phyloP scores from a whole-genome alignment of 345 rosid species.

The Ceriops zippeliana region DNA sequence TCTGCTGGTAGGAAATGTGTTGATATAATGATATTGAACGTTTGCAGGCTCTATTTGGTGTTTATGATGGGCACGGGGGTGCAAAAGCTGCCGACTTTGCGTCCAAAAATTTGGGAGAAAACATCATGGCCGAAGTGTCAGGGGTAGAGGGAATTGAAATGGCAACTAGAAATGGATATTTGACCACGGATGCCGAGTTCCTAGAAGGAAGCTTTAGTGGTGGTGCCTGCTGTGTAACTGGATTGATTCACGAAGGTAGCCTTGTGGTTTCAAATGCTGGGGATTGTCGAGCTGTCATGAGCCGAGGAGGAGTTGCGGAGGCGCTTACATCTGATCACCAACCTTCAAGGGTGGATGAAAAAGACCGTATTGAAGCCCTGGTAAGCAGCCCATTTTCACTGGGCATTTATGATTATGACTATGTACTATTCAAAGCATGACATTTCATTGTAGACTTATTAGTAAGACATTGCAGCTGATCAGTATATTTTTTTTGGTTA shows the following conservation, averaged over 20 bases:
- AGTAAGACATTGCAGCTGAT: slow-evolving; percentile 4
- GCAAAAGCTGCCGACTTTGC: slow-evolving; percentile 77
- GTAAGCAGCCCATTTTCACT: slow-evolving; percentile 32
- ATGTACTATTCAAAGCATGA: not conserved
- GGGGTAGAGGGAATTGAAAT: slow-evolving; percentile 18
- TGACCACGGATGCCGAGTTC: slow-evolving; percentile 61
- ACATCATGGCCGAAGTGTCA: slow-evolving; percentile 29
- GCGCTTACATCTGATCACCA: slow-evolving; percentile 80
- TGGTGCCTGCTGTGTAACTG: slow-evolving; percentile 82
- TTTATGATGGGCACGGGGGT: slow-evolving; percentile 91
- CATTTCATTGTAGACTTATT: too few species aligned
- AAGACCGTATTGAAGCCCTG: slow-evolving; percentile 55
- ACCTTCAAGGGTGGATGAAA: slow-evolving; percentile 60
- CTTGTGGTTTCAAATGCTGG: slow-evolving; percentile 72
- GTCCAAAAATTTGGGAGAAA: slow-evolving; percentile 53
- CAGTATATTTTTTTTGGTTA: not conserved
- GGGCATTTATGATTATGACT: not conserved
- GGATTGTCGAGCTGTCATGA: slow-evolving; percentile 78
- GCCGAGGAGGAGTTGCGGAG: slow-evolving; percentile 64
- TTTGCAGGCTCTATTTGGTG: slow-evolving; percentile 71
- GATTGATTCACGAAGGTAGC: slow-evolving; percentile 49
- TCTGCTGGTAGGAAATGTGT: not conserved
- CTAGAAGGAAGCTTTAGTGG: slow-evolving; percentile 49
- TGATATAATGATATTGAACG: not conserved
- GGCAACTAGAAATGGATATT: slow-evolving; percentile 56